phyloP scores from a whole-genome alignment of 305 asterid species.

The Vinca major region DNA sequence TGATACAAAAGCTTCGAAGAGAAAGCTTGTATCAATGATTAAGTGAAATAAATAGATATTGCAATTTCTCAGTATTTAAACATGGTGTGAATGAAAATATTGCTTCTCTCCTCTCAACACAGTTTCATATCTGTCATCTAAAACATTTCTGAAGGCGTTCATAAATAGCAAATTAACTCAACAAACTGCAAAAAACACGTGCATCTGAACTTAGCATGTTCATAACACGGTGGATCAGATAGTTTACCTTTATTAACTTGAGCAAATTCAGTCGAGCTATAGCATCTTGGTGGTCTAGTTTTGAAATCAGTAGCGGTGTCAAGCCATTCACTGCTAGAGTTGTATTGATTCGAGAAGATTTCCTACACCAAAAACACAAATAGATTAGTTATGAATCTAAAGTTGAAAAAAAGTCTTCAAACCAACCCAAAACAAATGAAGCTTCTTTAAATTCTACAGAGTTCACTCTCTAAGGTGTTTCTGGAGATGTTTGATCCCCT shows the following conservation, averaged over 20 bases:
- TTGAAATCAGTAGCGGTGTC: constrained; percentile 82
- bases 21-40: background rate
- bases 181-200: background rate
- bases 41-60: background rate
- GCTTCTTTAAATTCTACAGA: background rate
- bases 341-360: constrained; percentile 91
- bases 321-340: constrained; percentile 94
- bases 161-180: background rate
- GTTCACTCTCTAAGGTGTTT: background rate
- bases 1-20: background rate
- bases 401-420: background rate
- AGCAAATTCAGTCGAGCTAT: constrained; percentile 91
- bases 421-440: background rate
- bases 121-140: background rate
- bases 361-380: constrained; percentile 48
- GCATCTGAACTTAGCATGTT: background rate
- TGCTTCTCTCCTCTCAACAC: background rate
- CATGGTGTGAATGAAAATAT: background rate
- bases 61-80: background rate
- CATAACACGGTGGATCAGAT: background rate
- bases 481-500: background rate
- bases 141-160: background rate
- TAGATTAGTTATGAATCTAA: constrained; percentile 3
- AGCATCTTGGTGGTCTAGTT: constrained; percentile 95
- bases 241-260: constrained; percentile 75